phyloP scores from a whole-genome alignment of 1,284 basidiomycete species.

The Ustilago hordei region DNA sequence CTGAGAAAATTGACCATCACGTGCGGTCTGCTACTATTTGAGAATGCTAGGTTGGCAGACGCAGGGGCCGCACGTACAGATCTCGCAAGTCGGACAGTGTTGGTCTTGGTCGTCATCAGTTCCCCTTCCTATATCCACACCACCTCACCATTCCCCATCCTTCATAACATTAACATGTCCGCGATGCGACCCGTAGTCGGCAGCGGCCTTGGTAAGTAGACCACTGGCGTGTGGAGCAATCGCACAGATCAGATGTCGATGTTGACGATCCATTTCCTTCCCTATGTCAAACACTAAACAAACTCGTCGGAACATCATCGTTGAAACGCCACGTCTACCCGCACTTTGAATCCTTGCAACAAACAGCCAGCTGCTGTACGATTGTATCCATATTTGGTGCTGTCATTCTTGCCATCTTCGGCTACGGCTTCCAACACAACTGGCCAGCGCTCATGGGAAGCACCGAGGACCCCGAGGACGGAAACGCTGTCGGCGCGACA shows the following conservation, averaged over 20 bases:
- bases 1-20: constrained; percentile 5
- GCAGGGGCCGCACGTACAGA: constrained; percentile 33
- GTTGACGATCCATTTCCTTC: not conserved
- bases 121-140: not conserved
- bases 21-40: not conserved
- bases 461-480: constrained; percentile 71
- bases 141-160: not conserved
- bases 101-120: constrained; percentile 10
- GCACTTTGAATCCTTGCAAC: not conserved
- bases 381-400: constrained; percentile 73
- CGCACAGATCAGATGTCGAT: not conserved
- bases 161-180: constrained; percentile 32
- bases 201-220: constrained; percentile 53
- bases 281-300: not conserved
- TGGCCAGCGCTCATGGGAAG: constrained; percentile 73
- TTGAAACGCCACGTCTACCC: not conserved
- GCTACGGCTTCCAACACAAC: constrained; percentile 63
- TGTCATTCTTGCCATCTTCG: constrained; percentile 71
- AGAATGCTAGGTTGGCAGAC: constrained; percentile 19
- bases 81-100: constrained; percentile 1
- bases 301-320: not conserved
- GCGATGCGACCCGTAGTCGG: constrained; percentile 55
- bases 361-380: constrained; percentile 73
- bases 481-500: constrained; percentile 70
- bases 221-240: not conserved